Evolutionary conservation across 352 stramenopile genomes (phyloP).

Genomic region (Globisporangium alternatum): DNA sequence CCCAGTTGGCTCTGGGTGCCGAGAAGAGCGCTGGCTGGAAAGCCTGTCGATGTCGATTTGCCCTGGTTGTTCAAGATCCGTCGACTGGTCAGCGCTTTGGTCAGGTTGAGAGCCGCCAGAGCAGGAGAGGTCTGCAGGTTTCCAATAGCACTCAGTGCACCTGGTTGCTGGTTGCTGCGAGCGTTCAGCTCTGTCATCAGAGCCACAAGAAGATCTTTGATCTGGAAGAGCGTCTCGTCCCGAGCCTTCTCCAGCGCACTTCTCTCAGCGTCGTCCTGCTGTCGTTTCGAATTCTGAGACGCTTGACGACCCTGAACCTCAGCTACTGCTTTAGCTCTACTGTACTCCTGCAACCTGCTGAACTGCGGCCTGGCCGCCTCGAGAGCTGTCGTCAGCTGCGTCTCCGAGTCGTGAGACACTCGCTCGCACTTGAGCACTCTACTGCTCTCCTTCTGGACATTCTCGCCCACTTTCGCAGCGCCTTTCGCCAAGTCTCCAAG

Average conservation of each 20-base stretch:
- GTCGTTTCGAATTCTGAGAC: not conserved
- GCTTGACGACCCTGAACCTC: not conserved
- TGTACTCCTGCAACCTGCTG: not conserved
- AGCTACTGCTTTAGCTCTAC: not conserved
- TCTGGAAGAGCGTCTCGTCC: slow-evolving; percentile 51
- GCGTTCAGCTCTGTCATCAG: slow-evolving; percentile 29
- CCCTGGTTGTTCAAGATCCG: not conserved
- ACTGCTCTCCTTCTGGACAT: slow-evolving; percentile 12
- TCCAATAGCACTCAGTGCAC: not conserved
- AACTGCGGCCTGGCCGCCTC: slow-evolving; percentile 24
- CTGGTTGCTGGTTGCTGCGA: not conserved
- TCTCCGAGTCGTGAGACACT: slow-evolving; percentile 15
- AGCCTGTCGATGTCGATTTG: not conserved
- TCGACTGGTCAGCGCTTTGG: not conserved
- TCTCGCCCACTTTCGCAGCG: slow-evolving; percentile 9
- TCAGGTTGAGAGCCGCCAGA: not conserved
- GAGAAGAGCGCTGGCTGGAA: not conserved
- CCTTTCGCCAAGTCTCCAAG: slow-evolving; percentile 23
- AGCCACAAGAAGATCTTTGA: slow-evolving; percentile 47
- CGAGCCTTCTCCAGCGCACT: slow-evolving; percentile 16
- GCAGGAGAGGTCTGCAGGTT: not conserved
- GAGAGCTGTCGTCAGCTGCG: slow-evolving; percentile 18
- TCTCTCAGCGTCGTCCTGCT: not conserved
- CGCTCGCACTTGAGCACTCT: slow-evolving; percentile 30
- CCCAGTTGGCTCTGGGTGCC: not conserved